phyloP scores from a whole-genome alignment of 148 eudicot species.

The Tetragonia tetragonoides region DNA sequence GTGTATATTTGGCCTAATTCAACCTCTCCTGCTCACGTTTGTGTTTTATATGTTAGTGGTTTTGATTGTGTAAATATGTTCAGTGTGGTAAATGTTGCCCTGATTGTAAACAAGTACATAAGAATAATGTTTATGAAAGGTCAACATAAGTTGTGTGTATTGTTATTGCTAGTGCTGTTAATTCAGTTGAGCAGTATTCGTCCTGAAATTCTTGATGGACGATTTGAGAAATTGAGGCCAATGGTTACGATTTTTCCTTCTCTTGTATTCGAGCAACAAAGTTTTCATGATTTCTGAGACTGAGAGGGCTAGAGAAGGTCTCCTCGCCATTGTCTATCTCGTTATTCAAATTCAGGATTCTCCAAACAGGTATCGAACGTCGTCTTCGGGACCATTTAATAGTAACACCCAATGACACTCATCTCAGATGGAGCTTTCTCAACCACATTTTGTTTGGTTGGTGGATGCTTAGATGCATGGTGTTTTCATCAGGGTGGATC shows the following conservation, averaged over 20 bases:
- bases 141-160: neutral
- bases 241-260: neutral
- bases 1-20: slow-evolving; percentile 33
- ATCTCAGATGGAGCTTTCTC: neutral
- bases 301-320: too few species aligned
- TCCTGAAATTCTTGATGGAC: neutral
- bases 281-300: too few species aligned
- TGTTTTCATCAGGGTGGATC: neutral
- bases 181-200: neutral
- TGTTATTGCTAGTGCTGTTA: neutral
- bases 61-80: neutral
- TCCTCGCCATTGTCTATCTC: too few species aligned
- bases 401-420: too few species aligned
- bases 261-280: too few species aligned
- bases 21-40: neutral
- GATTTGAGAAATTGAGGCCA: neutral
- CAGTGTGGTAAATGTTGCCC: neutral
- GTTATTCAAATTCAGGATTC: too few species aligned
- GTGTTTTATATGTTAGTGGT: neutral
- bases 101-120: neutral
- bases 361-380: too few species aligned
- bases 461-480: neutral
- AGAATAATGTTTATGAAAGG: neutral
- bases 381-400: too few species aligned
- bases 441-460: neutral